Base-by-base conservation (phyloP, 768 basidiomycete genomes). In the Cubamyces lactineus region DNA sequence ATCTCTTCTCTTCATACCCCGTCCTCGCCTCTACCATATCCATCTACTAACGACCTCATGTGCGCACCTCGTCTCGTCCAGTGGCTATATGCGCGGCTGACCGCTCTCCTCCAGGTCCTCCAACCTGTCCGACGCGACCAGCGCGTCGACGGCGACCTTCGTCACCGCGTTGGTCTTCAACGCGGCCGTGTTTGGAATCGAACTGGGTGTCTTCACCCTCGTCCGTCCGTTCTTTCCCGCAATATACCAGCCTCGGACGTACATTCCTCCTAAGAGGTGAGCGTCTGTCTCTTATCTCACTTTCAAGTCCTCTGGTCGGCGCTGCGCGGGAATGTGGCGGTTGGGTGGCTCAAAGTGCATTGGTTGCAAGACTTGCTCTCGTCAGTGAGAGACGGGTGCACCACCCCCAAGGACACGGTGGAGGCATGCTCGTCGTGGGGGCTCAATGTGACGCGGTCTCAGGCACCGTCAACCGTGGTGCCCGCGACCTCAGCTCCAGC, bases 121-220 rank as follows among this genome's bases (percentile, higher is more conserved):
- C 7, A 38, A 34, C 56, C 40, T 62, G 3, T 64, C 66, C 3
- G 30, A 78, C 15, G 82, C 88, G 3, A 73, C 73, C 40, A 79
- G 81, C 56, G 87, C 92, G 59, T 89, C 92, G 30, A 92, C 91
- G 0, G 66, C 80, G 45, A 87, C 91, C 11, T 98, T 98, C 72
- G 73, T 89, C 45, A 89, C 96, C 6, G 91, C 96, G 3, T 82
- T 98, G 47, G 84, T 86, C 17, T 87, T 95, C 80, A 98, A 98
- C 71, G 80, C 78, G 0, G 81, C 82, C 40, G 85, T 93, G 23
- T 91, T 92, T 64, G 87, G 76, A 9, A 80, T 76, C 6, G 90
- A 96, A 75, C 73, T 98, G 53, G 79, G 70, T 5, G 81, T 83
- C 16, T 98, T 97, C 77, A 89, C 94, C n/a, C 60, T 96, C 64